Percentiles rank a stretch among this genome's conserved stretches.
These are phyloP conservation scores for Phalaenopsis equestris DNA, from an alignment of 106 monocot genomes.

Conservation along the genomic window DNA sequence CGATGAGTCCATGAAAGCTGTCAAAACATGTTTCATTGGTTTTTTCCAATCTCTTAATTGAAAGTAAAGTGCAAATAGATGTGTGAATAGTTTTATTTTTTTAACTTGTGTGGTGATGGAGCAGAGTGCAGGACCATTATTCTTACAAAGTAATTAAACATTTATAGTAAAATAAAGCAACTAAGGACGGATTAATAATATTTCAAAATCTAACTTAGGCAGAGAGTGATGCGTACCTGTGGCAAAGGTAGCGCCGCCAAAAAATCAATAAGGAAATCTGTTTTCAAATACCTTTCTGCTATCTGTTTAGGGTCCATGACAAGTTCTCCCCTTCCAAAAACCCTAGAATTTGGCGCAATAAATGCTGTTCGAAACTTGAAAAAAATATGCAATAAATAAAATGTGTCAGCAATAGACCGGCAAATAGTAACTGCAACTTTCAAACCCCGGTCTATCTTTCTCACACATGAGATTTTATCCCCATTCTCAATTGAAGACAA, in stretches of 20 bases:
- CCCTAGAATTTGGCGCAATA: constrained; percentile 72
- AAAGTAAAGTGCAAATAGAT: too few relatives aligned
- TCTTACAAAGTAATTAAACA: background rate
- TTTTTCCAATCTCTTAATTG: too few relatives aligned
- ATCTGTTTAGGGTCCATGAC: constrained; percentile 73
- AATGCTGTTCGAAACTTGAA: constrained; percentile 83
- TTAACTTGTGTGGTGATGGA: background rate
- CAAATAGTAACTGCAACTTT: constrained; percentile 37
- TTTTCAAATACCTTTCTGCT: constrained; percentile 50
- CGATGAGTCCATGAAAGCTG: too few relatives aligned
- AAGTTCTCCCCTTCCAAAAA: constrained; percentile 85
- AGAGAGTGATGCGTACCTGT: constrained; percentile 36
- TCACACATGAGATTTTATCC: constrained; percentile 29
- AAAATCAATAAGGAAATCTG: constrained; percentile 70
- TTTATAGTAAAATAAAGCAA: background rate
- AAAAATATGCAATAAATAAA: constrained; percentile 68
- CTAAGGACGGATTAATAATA: background rate
- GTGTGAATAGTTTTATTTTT: too few relatives aligned
- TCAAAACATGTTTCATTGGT: too few relatives aligned
- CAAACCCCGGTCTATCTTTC: constrained; percentile 33
- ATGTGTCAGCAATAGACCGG: constrained; percentile 44
- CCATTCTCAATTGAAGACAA: constrained; percentile 30
- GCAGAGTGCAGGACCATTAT: background rate
- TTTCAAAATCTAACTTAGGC: background rate
- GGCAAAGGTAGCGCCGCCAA: constrained; percentile 80